Evolutionary conservation across 169 alveolate genomes (phyloP).

Genomic region (Eimeria praecox): DNA sequence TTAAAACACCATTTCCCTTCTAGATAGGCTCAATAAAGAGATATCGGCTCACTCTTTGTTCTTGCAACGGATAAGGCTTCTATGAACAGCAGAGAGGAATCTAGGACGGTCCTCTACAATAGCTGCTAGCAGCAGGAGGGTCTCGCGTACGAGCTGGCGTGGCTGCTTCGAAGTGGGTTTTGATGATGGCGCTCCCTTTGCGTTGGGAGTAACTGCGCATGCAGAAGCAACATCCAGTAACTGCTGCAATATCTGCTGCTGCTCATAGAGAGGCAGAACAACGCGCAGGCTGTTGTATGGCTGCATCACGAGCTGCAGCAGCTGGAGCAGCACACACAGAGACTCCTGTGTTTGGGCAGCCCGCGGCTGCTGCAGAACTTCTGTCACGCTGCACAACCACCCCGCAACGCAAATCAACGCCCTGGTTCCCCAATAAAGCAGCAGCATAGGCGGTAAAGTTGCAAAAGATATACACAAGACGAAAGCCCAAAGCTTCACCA

Average conservation of each 20-base stretch:
- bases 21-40: background rate
- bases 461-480: background rate
- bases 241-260: slow-evolving; percentile 73
- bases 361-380: slow-evolving; percentile 65
- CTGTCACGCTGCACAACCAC: slow-evolving; percentile 69
- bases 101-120: slow-evolving; percentile 65
- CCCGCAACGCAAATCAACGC: background rate
- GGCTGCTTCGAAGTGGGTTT: slow-evolving; percentile 39
- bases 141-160: slow-evolving; percentile 66
- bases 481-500: background rate
- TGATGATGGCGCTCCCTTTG: background rate
- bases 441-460: background rate
- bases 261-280: slow-evolving; percentile 63
- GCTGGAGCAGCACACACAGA: slow-evolving; percentile 59
- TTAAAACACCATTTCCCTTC: background rate
- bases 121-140: slow-evolving; percentile 74
- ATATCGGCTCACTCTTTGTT: slow-evolving; percentile 33
- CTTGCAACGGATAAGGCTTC: slow-evolving; percentile 73
- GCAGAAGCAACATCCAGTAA: slow-evolving; percentile 59
- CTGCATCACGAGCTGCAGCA: slow-evolving; percentile 74
- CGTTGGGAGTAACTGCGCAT: background rate
- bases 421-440: background rate
- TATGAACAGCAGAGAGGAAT: slow-evolving; percentile 61
- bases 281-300: slow-evolving; percentile 62
- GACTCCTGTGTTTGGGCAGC: slow-evolving; percentile 41